Evolutionary conservation across 441 rosid species (phyloP), one percentile per base, ranked within the genome.

Genomic region (Pelargonium australe): DNA sequence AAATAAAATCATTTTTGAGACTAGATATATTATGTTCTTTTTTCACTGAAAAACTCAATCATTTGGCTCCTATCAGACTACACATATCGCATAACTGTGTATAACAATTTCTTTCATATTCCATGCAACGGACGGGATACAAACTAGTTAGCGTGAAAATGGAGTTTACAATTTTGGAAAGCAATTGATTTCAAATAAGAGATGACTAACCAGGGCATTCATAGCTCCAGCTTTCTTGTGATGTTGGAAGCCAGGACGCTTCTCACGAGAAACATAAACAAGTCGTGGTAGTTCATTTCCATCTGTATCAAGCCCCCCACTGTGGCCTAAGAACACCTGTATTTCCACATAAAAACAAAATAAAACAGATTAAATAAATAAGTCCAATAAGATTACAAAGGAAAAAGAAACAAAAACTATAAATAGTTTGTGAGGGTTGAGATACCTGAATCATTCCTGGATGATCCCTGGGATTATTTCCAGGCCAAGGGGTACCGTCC

Each of bases 201-300:
- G 16, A 11, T 11, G 55, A 49, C 55, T 71, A 83, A 89, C 98
- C 88, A 91, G 76, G 62, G 97, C 73, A 79, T 94, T 94, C 99
- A 94, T 94, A 61, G 99, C 99, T 47, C 99, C 99, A 49, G 97
- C 99, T 65, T 94, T 94, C 80, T 94, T 94, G 66, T 94, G 97
- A 76, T 94, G 98, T 73, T 94, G 93, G 75, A 87, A 91, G 37
- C 97, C 97, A 1, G 96, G 96, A 75, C 98, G 84, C 84, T 94
- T 94, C 80, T 94, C 98, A 67, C 98, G 40, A 5, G 40, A 34
- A 34, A 34, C 40, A 34, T 94, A 94, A 57, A 89, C 89, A 28
- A 94, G 80, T 41, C 89, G 88, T 68, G 97, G 99, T 72, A 94
- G 76, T 80, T 88, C 90, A 58, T 91, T 87, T 72, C 90, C 95